Evolutionary conservation across 2,329 filamentous ascomycete species (phyloP), one percentile per base, ranked within the genome.

Genomic region (Botrytis tulipae): DNA sequence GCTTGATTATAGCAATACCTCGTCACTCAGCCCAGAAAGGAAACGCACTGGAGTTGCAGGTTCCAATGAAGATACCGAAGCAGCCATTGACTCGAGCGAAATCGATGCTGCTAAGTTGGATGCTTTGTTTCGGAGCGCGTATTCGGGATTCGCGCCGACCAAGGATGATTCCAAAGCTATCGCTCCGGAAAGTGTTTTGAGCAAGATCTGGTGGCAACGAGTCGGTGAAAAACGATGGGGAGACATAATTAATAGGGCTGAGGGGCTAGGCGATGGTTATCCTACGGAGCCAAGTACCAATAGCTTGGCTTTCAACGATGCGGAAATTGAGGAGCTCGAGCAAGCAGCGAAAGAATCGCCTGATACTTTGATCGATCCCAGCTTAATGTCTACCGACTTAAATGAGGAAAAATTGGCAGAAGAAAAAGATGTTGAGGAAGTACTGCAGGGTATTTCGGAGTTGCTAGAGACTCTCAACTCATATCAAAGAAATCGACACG

Each of bases 91-190:
- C 74, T 44, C 77, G 37, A 83, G 83, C 1, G 89, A 91, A 76
- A 80, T 88, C 1, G 86, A 92, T 79, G 84, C 88, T 77, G 87
- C 88, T 5, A 91, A 92, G 80, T 89, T 94, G 82, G 92, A 95
- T 77, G 87, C 90, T 0, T 83, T 95, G 16, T 95, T 95, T 79
- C 87, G 92, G 44, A 89, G 91, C 72, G 92, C 91, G 1, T 95
- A 94, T 81, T 94, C 92, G 0, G 92, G 91, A 79, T 95, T 95
- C 81, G 93, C 93, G 9, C 93, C 93, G 0, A 90, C 88, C 70
- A 91, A 89, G 77, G 93, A 95, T 81, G 90, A 95, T 79, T 87
- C 91, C 4, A 88, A 87, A 20, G 91, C 93, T 9, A 85, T 94
- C 73, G 85, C 94, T 4, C 89, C 93, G 0, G 89, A 90, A 2